These are phyloP conservation scores for Aspergillus ruber DNA, from an alignment of 2,329 filamentous ascomycete species.

Conservation along the genomic window DNA sequence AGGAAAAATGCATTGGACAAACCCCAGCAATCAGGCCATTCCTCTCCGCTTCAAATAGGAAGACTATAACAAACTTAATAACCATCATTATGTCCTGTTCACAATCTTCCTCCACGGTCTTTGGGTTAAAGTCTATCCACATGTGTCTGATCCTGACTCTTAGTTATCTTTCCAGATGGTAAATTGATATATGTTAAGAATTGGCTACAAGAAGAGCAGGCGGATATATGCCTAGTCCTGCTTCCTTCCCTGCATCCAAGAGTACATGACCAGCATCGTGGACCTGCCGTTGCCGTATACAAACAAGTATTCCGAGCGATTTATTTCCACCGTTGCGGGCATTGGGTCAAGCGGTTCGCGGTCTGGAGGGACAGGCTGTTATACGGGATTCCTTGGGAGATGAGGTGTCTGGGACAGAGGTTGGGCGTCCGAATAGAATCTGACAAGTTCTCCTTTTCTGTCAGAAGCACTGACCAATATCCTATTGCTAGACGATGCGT, in stretches of 20 bases:
- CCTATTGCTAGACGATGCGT: not conserved
- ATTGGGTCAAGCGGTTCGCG: conserved; percentile 15
- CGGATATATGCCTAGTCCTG: conserved; percentile 1
- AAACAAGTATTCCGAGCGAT: conserved; percentile 26
- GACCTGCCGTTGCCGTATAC: conserved; percentile 16
- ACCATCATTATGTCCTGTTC: too few species aligned
- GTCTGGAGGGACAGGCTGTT: conserved; percentile 12
- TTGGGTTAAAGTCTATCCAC: too few species aligned
- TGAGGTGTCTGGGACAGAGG: conserved; percentile 31
- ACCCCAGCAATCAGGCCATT: conserved; percentile 4
- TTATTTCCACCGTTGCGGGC: conserved; percentile 18
- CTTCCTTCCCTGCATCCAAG: conserved; percentile 15
- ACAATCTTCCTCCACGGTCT: too few species aligned
- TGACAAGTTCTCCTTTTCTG: not conserved
- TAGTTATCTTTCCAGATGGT: not conserved
- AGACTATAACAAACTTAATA: too few species aligned
- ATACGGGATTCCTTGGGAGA: conserved; percentile 29
- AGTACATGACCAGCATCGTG: conserved; percentile 31
- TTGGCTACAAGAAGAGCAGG: too few species aligned
- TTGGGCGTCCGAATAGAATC: conserved; percentile 17
- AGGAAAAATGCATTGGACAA: too few species aligned
- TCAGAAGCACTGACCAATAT: too few species aligned
- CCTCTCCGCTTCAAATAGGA: conserved; percentile 3
- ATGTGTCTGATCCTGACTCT: too few species aligned
- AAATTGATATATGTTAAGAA: too few species aligned